Percentiles rank a stretch among this genome's conserved stretches.
phyloP scores from a whole-genome alignment of 2,329 filamentous ascomycete genomes.

The Zymoseptoria ardabiliae region DNA sequence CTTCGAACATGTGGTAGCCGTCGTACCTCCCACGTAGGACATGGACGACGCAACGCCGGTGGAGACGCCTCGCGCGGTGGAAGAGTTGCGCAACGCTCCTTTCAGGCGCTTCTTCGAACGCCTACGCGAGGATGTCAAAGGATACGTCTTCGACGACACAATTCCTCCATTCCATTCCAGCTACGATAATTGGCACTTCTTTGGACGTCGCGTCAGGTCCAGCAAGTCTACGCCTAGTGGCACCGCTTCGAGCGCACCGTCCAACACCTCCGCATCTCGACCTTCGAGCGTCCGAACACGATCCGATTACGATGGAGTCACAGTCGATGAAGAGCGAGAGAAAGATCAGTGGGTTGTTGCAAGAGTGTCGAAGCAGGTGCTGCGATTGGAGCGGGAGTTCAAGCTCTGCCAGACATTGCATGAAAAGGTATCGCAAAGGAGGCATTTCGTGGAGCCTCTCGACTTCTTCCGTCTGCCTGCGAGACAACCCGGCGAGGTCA shows the following conservation, averaged over 20 bases:
- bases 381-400: constrained; percentile 80
- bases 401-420: constrained; percentile 71
- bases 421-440: constrained; percentile 45
- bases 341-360: constrained; percentile 57
- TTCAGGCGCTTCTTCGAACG: constrained; percentile 29
- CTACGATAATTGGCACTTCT: constrained; percentile 77
- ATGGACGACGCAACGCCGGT: constrained; percentile 9
- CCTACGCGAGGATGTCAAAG: constrained; percentile 27
- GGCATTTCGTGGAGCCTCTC: constrained; percentile 72
- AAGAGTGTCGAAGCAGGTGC: constrained; percentile 70
- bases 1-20: background rate
- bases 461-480: constrained; percentile 67
- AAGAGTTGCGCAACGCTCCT: constrained; percentile 5
- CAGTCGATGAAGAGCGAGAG: constrained; percentile 23
- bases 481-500: constrained; percentile 59
- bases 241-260: constrained; percentile 16
- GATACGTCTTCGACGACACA: constrained; percentile 33
- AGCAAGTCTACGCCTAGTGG: constrained; percentile 27
- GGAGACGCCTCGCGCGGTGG: constrained; percentile 5
- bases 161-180: constrained; percentile 44
- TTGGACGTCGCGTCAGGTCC: constrained; percentile 45
- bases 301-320: constrained; percentile 21
- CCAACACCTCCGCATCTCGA: constrained; percentile 34
- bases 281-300: constrained; percentile 20
- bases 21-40: background rate